Percentiles rank a stretch among this genome's conserved stretches.
Conservation (phyloP, 495 filamentous ascomycete genomes). For the Evernia prunastri region DNA sequence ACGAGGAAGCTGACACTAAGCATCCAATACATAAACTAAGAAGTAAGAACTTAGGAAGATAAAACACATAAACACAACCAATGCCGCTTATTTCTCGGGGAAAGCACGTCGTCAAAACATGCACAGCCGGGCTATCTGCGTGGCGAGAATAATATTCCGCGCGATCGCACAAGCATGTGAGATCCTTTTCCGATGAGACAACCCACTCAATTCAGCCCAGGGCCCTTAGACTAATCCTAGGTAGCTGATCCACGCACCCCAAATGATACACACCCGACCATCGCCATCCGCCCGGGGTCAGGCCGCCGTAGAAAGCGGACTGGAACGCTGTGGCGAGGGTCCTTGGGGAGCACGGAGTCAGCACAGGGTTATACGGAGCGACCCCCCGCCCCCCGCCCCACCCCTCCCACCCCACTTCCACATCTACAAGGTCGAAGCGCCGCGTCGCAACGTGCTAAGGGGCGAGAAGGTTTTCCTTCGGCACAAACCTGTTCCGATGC, state of each 20-base stretch:
- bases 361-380: too few relatives aligned
- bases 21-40: not conserved
- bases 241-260: not conserved
- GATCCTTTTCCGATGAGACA: not conserved
- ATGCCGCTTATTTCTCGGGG: not conserved
- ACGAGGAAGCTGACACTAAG: not conserved
- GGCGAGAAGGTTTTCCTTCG: too few relatives aligned
- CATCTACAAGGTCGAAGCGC: too few relatives aligned
- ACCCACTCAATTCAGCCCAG: not conserved
- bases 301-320: constrained; percentile 37
- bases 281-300: constrained; percentile 40
- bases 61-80: not conserved
- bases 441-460: too few relatives aligned
- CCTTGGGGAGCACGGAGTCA: not conserved
- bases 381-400: too few relatives aligned
- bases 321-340: constrained; percentile 29
- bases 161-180: not conserved
- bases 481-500: too few relatives aligned
- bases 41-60: too few relatives aligned
- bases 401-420: too few relatives aligned
- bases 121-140: constrained; percentile 1
- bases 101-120: not conserved
- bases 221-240: too few relatives aligned
- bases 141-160: not conserved
- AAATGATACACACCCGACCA: too few relatives aligned